phyloP scores from a whole-genome alignment of 805 yeast species.

The Yarrowia bubula region DNA sequence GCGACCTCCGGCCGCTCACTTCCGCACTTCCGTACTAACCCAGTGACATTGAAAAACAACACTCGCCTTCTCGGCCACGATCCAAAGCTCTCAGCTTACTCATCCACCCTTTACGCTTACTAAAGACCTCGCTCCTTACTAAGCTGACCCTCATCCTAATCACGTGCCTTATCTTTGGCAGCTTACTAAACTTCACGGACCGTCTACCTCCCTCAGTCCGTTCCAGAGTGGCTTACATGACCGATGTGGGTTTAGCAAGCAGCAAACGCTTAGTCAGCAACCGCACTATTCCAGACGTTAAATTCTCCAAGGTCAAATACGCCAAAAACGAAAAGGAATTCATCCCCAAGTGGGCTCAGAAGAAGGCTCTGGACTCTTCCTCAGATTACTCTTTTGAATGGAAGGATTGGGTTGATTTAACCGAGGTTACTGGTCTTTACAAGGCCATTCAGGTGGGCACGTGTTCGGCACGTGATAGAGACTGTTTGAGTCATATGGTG shows the following conservation, averaged over 20 bases:
- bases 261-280: background rate
- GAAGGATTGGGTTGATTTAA: constrained; percentile 26
- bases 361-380: background rate
- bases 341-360: constrained; percentile 9
- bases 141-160: background rate
- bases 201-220: background rate
- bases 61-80: background rate
- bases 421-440: background rate
- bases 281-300: background rate
- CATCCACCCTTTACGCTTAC: background rate
- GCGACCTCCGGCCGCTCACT: background rate
- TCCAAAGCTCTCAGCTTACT: background rate
- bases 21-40: background rate
- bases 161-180: constrained; percentile 2
- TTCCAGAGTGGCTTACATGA: background rate
- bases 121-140: background rate
- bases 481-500: background rate
- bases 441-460: background rate
- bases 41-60: constrained; percentile 14
- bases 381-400: constrained; percentile 1
- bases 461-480: background rate
- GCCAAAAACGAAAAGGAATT: background rate
- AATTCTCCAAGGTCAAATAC: background rate
- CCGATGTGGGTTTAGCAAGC: background rate
- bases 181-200: constrained; percentile 3